A percentile compares a stretch with the other conserved stretches of the same genome.
Conservation (phyloP, 768 basidiomycete genomes). For the Kwoniella bestiolae region DNA sequence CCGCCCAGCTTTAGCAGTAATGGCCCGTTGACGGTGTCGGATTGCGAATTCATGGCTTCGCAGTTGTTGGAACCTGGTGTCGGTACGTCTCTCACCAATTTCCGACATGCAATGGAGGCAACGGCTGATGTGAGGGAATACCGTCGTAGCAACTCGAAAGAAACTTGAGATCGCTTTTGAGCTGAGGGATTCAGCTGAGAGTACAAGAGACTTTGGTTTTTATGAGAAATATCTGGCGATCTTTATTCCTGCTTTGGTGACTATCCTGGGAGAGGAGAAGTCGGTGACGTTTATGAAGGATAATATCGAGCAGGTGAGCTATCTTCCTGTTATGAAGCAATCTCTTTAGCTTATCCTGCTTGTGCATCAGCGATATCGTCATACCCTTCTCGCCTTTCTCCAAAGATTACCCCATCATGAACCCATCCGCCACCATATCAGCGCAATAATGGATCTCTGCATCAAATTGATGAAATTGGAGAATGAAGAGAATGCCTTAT, state of each 20-base stretch:
- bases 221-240: constrained; percentile 51
- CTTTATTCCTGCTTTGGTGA: constrained; percentile 46
- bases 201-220: constrained; percentile 44
- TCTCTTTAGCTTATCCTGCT: not conserved
- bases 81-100: constrained; percentile 27
- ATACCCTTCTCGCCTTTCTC: constrained; percentile 82
- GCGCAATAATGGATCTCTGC: constrained; percentile 75
- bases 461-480: constrained; percentile 81
- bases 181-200: constrained; percentile 55
- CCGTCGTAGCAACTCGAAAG: constrained; percentile 26
- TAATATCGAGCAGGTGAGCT: constrained; percentile 55
- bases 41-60: constrained; percentile 54
- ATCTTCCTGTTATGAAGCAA: not conserved
- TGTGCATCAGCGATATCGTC: constrained; percentile 71
- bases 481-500: constrained; percentile 93
- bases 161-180: constrained; percentile 47
- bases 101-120: not conserved
- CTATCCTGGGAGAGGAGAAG: constrained; percentile 46
- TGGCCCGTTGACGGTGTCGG: constrained; percentile 48
- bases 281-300: constrained; percentile 59
- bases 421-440: constrained; percentile 69
- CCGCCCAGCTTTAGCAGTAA: constrained; percentile 34
- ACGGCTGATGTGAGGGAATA: not conserved
- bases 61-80: constrained; percentile 49
- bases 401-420: constrained; percentile 85